Evolutionary conservation across 164 flowering plant species (phyloP), one percentile per base, ranked within the genome.

Genomic region (Kingdonia uniflora): DNA sequence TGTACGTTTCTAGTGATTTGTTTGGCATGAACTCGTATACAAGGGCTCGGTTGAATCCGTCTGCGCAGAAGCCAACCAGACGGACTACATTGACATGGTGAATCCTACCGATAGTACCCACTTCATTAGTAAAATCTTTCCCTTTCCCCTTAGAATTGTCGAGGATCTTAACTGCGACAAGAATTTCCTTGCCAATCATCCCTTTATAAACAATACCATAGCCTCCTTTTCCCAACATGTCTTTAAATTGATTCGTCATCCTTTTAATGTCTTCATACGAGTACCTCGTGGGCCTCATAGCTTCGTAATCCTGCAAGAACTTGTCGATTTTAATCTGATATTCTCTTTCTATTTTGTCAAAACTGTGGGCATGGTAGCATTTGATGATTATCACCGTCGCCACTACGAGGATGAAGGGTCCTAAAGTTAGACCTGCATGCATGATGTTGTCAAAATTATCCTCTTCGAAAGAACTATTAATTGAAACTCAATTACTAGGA

Each of bases 11-110:
- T 29, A 29, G 8, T 3, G 35, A 57, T 2, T 38, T 29, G 22
- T 56, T 56, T 14, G 59, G 44, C 51, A 56, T 46, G 44, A 46
- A 56, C 33, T 56, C 52, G 19, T 56, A 56, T 0, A 56, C 26
- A 21, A 54, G 49, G 21, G 52, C 59, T 22, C 43, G 14, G 19
- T 21, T 35, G 12, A 20, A 22, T 47, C 52, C 44, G 13, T 55
- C 51, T 1, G 42, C 40, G 20, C 51, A 44, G 20, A 43, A 55
- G 29, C 59, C 51, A 15, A 55, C 16, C 16, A 55, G 26, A 10
- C 51, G 39, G 6, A 55, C 59, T 10, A 55, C 51, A 44, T 55
- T 55, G 3, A 55, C 21, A 20, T 43, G 59, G 40, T 26, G 35
- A 29, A 45, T 55, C 16, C 59, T 25, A 15, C 59, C 52, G 4